These are phyloP conservation scores for Leersia perrieri DNA, from an alignment of 176 grass and related monocot genomes.

Conservation along the genomic window DNA sequence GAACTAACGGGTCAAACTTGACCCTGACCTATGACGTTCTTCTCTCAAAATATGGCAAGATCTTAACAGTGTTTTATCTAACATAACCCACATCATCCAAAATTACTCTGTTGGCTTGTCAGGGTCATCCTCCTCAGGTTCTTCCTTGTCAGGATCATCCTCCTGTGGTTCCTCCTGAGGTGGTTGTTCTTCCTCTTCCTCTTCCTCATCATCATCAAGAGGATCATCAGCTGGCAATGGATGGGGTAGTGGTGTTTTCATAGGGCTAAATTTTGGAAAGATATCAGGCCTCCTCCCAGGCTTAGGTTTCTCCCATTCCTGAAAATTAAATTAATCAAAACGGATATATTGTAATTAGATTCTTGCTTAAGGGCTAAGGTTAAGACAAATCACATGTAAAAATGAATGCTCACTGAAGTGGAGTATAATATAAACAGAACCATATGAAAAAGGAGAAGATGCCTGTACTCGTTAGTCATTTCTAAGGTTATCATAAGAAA, in stretches of 20 bases:
- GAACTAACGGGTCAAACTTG: conserved; percentile 20
- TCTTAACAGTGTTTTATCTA: conserved; percentile 35
- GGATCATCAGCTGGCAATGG: conserved; percentile 73
- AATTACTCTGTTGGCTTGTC: conserved; percentile 57
- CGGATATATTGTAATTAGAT: background rate
- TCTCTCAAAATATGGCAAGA: conserved; percentile 15
- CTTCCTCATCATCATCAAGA: conserved; percentile 72
- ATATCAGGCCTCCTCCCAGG: conserved; percentile 81
- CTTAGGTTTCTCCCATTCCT: conserved; percentile 83
- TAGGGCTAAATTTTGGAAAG: conserved; percentile 81
- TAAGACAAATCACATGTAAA: background rate
- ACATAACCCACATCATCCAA: background rate
- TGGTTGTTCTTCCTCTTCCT: conserved; percentile 63
- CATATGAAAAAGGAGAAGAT: background rate
- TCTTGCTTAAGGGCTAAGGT: background rate
- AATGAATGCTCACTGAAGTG: background rate
- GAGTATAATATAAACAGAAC: background rate
- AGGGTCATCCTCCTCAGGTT: conserved; percentile 59
- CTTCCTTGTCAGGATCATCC: conserved; percentile 72
- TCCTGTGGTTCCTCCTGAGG: conserved; percentile 64
- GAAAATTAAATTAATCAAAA: conserved; percentile 7
- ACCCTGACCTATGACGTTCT: background rate
- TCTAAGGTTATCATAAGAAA: background rate
- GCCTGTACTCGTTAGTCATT: background rate
- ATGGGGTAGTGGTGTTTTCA: conserved; percentile 77